phyloP scores from a whole-genome alignment of 139 green algal species.

The Chlamydomonas sp. region DNA sequence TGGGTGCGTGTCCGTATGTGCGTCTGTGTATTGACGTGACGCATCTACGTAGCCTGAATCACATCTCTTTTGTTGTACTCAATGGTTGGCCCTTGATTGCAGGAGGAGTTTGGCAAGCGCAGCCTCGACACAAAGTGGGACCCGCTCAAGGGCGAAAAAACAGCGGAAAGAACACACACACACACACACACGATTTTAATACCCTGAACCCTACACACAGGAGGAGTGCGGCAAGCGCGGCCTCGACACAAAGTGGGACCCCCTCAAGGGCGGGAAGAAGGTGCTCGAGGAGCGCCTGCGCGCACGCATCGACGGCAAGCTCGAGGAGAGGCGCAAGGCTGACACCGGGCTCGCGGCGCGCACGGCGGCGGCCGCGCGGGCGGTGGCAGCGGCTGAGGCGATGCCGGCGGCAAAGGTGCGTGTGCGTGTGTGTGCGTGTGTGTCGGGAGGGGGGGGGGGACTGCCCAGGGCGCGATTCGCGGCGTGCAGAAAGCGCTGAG shows the following conservation, averaged over 20 bases:
- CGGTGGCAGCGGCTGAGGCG: not conserved
- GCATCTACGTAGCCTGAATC: too few relatives aligned
- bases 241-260: slow-evolving; percentile 55
- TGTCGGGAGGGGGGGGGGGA: too few relatives aligned
- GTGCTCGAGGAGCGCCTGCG: slow-evolving; percentile 47
- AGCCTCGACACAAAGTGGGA: slow-evolving; percentile 53
- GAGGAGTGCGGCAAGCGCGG: slow-evolving; percentile 49
- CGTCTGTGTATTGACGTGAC: too few relatives aligned
- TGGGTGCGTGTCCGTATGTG: too few relatives aligned
- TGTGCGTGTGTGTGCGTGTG: too few relatives aligned
- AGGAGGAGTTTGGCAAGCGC: slow-evolving; percentile 53
- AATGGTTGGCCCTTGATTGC: too few relatives aligned
- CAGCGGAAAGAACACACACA: too few relatives aligned
- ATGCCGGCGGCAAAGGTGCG: too few relatives aligned
- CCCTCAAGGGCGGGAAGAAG: slow-evolving; percentile 51
- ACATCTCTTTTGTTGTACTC: not conserved
- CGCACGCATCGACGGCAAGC: slow-evolving; percentile 10
- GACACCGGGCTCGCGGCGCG: not conserved
- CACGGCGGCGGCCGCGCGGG: too few relatives aligned
- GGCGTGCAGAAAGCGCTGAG: not conserved
- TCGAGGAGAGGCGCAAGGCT: not conserved
- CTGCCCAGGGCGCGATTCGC: not conserved
- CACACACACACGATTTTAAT: too few relatives aligned
- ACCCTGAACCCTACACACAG: slow-evolving; percentile 21
- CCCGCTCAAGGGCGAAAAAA: slow-evolving; percentile 51